Percentiles rank a stretch among this genome's conserved stretches.
Evolutionary conservation across 108 stramenopile genomes (phyloP).

Genomic region (Chaetoceros muelleri): DNA sequence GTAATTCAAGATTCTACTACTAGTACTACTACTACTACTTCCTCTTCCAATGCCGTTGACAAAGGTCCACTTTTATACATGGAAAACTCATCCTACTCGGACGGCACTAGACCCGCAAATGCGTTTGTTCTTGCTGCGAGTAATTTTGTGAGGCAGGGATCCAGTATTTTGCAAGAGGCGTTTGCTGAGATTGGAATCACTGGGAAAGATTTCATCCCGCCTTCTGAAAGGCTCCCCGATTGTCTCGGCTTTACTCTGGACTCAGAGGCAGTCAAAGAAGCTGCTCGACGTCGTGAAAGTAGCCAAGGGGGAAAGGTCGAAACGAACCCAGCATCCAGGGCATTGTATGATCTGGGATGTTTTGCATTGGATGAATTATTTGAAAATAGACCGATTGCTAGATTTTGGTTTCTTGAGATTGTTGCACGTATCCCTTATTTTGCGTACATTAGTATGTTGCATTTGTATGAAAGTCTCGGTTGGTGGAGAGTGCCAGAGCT

Average conservation of each 20-base stretch:
- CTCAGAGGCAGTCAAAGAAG: constrained; percentile 15
- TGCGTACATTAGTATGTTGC: constrained; percentile 64
- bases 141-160: constrained; percentile 14
- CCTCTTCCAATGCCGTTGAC: too few relatives aligned
- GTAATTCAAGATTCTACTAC: too few relatives aligned
- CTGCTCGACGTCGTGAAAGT: constrained; percentile 7
- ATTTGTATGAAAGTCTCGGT: constrained; percentile 88
- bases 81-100: background rate
- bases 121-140: constrained; percentile 3
- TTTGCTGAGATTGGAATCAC: constrained; percentile 6
- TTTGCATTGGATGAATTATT: constrained; percentile 6
- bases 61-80: too few relatives aligned
- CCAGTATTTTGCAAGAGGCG: background rate
- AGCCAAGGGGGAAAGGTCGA: constrained; percentile 6
- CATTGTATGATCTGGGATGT: constrained; percentile 6
- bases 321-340: constrained; percentile 8
- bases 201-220: constrained; percentile 3
- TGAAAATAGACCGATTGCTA: constrained; percentile 44
- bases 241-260: constrained; percentile 7
- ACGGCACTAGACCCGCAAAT: constrained; percentile 5
- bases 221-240: constrained; percentile 2
- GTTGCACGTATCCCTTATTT: constrained; percentile 95
- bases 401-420: constrained; percentile 91
- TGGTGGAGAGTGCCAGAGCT: constrained; percentile 55
- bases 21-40: too few relatives aligned